Conservation (phyloP, 305 asterid genomes). For the Fraxinus dipetala region DNA sequence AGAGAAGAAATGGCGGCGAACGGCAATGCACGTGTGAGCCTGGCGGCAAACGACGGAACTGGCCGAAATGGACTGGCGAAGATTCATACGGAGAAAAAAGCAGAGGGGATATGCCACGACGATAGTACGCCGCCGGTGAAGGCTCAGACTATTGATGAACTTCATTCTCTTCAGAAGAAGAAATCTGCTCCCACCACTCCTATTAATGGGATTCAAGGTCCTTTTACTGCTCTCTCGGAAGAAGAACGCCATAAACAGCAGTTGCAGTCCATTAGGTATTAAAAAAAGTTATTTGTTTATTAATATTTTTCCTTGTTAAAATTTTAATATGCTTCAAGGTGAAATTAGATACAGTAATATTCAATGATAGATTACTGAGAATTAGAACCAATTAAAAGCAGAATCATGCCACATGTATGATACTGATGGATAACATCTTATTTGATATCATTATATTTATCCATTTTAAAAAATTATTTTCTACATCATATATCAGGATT, state of each 20-base stretch:
- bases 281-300: not conserved
- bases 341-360: not conserved
- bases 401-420: too few relatives aligned
- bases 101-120: constrained; percentile 69
- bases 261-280: constrained; percentile 85
- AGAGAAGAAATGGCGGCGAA: constrained; percentile 40
- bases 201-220: constrained; percentile 37
- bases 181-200: constrained; percentile 92
- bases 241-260: constrained; percentile 75
- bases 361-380: not conserved
- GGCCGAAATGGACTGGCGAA: constrained; percentile 70
- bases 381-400: not conserved
- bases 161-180: constrained; percentile 94
- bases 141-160: constrained; percentile 87
- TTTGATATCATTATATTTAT: too few relatives aligned
- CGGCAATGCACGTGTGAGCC: constrained; percentile 31
- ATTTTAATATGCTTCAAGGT: not conserved
- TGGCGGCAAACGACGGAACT: constrained; percentile 25
- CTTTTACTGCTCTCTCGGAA: constrained; percentile 47
- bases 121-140: constrained; percentile 81
- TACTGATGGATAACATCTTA: too few relatives aligned
- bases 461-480: too few relatives aligned
- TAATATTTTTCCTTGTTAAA: not conserved
- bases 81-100: constrained; percentile 70
- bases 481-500: too few relatives aligned